Conservation (phyloP, 768 basidiomycete genomes). For the Terana coerulea region DNA sequence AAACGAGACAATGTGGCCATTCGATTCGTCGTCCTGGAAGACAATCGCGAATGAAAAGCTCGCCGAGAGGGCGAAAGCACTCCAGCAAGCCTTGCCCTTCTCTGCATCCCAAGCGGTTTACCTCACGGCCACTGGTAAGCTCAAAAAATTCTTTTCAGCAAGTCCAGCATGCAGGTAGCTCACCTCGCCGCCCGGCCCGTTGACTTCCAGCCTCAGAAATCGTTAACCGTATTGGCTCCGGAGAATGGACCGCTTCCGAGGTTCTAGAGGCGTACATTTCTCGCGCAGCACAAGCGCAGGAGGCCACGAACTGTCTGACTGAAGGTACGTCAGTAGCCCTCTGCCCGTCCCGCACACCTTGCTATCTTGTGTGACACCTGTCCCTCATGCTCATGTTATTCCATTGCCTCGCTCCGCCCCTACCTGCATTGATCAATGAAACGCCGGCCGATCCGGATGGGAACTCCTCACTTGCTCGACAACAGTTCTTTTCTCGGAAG, state of each 20-base stretch:
- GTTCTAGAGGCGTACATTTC: constrained; percentile 43
- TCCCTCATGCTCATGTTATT: not conserved
- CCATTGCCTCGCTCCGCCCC: not conserved
- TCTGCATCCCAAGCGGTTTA: not conserved
- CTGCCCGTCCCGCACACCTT: not conserved
- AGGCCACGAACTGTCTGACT: constrained; percentile 70
- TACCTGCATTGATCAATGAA: not conserved
- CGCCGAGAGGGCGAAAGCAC: not conserved
- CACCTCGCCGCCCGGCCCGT: not conserved
- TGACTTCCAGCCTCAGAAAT: constrained; percentile 42
- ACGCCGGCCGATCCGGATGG: not conserved
- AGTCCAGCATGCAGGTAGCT: not conserved
- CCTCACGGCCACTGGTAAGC: constrained; percentile 7
- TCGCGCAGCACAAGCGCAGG: constrained; percentile 52
- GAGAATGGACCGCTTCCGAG: constrained; percentile 44
- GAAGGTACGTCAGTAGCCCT: constrained; percentile 48
- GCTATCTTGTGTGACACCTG: not conserved
- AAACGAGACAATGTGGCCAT: constrained; percentile 6
- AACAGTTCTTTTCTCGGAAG: constrained; percentile 71
- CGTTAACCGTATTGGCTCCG: constrained; percentile 34
- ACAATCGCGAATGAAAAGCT: constrained; percentile 3
- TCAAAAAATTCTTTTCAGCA: too few species aligned
- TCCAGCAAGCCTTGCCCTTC: not conserved
- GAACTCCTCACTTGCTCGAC: not conserved
- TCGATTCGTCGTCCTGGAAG: constrained; percentile 5